Evolutionary conservation across 1,284 basidiomycete species (phyloP), one percentile per base, ranked within the genome.

Genomic region (Pseudozyma sp.): DNA sequence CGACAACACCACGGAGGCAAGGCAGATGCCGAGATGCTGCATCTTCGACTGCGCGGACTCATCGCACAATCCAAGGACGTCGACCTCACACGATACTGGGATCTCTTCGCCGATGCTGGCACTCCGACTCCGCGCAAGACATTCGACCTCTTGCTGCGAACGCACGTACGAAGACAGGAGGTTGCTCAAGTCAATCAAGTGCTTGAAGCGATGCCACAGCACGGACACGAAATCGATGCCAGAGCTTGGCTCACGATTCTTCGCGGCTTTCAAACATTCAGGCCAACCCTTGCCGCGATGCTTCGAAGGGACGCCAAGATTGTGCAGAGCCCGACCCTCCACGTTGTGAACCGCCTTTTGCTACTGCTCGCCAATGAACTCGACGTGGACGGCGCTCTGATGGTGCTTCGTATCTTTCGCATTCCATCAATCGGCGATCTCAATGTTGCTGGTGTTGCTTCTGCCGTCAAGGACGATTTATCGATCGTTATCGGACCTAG

Each of bases 231-330:
- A 39, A 43, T 74, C 13, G 62, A 68, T 43, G 70, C 70, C 14
- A 48, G 47, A 35, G 66, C 59, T 12, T 74, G 70, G 70, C 62
- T 74, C n/a, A 69, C 66, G 14, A 74, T 74, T 48, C 56, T 74
- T 2, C 65, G 70, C 13, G 70, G 70, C 35, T 65, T 61, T 31
- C 66, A 69, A 40, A 43, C 48, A 16, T 66, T 74, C 45, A 21
- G 70, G 16, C 70, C 66, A 4, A 65, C 43, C 5, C 64, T 74
- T 7, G 59, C 62, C 3, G 38, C 52, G 5, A 65, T 74, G 61
- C 52, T 74, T 8, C 19, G 43, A 39, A 42, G 56, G 12, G 54
- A 69, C 16, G 63, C 66, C 5, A 66, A 64, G 36, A 66, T 74
- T 31, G 48, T 61, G 2, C 55, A 63, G 21, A 74, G 64, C 14